Conservation (phyloP, 495 filamentous ascomycete genomes). For the Aspergillus taichungensis region DNA sequence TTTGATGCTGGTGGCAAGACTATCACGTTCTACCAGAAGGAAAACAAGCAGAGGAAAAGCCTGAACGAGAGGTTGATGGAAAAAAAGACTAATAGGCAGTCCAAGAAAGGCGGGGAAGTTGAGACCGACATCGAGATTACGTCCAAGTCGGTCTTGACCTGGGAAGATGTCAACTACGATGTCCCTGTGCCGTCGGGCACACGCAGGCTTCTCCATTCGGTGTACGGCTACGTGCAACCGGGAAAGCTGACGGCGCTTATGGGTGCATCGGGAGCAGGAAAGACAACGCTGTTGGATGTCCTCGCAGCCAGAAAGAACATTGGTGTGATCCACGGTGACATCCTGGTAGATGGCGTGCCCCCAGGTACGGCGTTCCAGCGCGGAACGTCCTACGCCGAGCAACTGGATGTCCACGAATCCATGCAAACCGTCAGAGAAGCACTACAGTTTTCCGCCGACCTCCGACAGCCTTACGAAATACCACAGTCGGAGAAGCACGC, state of each 20-base stretch:
- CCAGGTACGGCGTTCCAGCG: slow-evolving; percentile 68
- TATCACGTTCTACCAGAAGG: slow-evolving; percentile 62
- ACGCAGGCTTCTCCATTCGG: slow-evolving; percentile 56
- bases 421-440: slow-evolving; percentile 78
- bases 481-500: slow-evolving; percentile 65
- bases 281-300: slow-evolving; percentile 76
- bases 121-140: slow-evolving; percentile 53
- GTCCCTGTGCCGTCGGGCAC: slow-evolving; percentile 63
- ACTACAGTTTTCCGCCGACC: slow-evolving; percentile 70
- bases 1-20: slow-evolving; percentile 72
- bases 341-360: slow-evolving; percentile 61
- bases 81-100: slow-evolving; percentile 47
- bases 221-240: slow-evolving; percentile 72
- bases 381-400: slow-evolving; percentile 73
- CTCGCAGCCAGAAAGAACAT: slow-evolving; percentile 69
- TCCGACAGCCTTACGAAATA: slow-evolving; percentile 66
- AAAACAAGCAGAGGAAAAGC: slow-evolving; percentile 58
- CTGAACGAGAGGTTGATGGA: slow-evolving; percentile 56
- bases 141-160: slow-evolving; percentile 46
- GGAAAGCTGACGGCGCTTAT: slow-evolving; percentile 74
- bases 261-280: slow-evolving; percentile 81
- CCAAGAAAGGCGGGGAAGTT: slow-evolving; percentile 37
- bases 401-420: slow-evolving; percentile 72
- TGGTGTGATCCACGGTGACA: slow-evolving; percentile 65
- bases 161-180: slow-evolving; percentile 50